phyloP scores from a whole-genome alignment of 176 grass and related monocot genomes.

The Oryza punctata region DNA sequence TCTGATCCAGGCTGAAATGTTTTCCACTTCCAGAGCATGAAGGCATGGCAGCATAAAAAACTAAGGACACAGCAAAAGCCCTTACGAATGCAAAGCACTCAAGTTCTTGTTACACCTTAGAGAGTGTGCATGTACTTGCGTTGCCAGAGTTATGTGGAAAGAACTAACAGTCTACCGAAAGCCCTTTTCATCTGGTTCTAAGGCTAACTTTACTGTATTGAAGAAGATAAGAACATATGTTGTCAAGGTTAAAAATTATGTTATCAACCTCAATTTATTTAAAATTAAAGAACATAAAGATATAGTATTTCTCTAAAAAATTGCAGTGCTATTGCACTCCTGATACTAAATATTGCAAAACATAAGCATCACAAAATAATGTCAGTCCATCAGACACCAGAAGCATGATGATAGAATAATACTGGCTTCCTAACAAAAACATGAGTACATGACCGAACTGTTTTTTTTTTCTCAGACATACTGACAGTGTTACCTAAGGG shows the following conservation, averaged over 20 bases:
- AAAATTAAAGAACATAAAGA: neutral
- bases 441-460: neutral
- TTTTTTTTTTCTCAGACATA: neutral
- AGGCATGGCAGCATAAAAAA: neutral
- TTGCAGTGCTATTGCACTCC: neutral
- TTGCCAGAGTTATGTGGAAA: neutral
- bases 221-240: neutral
- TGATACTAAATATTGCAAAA: too few species aligned
- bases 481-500: neutral
- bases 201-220: neutral
- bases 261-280: neutral
- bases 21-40: neutral
- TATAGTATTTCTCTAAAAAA: neutral
- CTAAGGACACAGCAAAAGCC: neutral
- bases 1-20: neutral
- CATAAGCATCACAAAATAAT: neutral
- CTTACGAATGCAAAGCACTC: neutral
- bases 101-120: neutral
- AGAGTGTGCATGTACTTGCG: neutral
- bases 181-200: neutral
- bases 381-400: neutral
- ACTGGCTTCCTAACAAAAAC: neutral
- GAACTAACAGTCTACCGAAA: neutral
- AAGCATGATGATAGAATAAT: slow-evolving; percentile 13
- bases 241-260: neutral